These are phyloP conservation scores for Aegilops longissima DNA, from an alignment of 176 grass and related monocot species.

Conservation along the genomic window DNA sequence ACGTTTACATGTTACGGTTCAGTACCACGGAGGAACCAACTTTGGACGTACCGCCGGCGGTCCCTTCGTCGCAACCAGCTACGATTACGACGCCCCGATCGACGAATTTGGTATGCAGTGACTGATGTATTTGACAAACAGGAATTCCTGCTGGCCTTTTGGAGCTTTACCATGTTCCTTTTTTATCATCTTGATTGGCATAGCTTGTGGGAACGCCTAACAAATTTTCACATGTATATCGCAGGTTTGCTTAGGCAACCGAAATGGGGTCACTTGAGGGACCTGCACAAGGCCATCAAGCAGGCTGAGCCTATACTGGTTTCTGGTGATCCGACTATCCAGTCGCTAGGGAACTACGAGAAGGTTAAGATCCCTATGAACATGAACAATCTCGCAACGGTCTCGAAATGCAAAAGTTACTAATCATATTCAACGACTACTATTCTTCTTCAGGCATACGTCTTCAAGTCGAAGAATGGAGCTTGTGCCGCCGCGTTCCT, in stretches of 20 bases:
- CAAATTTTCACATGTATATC: neutral
- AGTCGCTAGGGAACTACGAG: slow-evolving; percentile 62
- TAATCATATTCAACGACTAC: neutral
- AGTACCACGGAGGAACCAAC: slow-evolving; percentile 99
- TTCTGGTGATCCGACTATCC: slow-evolving; percentile 57
- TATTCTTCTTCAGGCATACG: slow-evolving; percentile 57
- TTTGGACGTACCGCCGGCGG: slow-evolving; percentile 88
- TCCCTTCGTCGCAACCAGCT: slow-evolving; percentile 90
- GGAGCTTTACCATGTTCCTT: neutral
- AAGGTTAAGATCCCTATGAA: slow-evolving; percentile 45
- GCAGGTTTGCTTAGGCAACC: slow-evolving; percentile 82
- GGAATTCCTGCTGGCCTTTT: neutral
- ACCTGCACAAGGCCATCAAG: slow-evolving; percentile 95
- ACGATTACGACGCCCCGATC: slow-evolving; percentile 91
- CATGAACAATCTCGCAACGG: neutral
- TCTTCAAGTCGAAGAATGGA: slow-evolving; percentile 70
- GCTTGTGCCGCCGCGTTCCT: slow-evolving; percentile 81
- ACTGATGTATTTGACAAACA: slow-evolving; percentile 28
- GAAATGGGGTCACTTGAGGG: slow-evolving; percentile 95
- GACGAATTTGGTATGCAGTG: slow-evolving; percentile 81
- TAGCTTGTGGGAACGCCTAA: slow-evolving; percentile 9
- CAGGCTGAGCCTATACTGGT: slow-evolving; percentile 58
- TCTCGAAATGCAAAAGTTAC: neutral
- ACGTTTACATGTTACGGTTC: slow-evolving; percentile 34
- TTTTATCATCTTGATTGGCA: neutral